Evolutionary conservation across 305 asterid genomes (phyloP), one percentile per base, ranked within the genome.

Genomic region (Fraxinus greggii): DNA sequence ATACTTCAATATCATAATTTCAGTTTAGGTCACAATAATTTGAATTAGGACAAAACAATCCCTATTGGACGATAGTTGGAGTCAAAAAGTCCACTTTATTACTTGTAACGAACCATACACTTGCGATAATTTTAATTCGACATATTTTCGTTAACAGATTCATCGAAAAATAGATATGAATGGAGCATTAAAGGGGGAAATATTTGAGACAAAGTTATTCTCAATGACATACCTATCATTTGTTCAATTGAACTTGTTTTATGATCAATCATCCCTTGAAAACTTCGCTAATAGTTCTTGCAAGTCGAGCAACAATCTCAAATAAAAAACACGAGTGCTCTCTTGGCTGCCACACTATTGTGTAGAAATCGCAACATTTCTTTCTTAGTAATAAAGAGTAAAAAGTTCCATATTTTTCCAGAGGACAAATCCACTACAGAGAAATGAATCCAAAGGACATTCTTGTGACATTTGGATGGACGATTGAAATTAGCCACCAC

Each of bases 401-500:
- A 51, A 61, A 72, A 24, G 81, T 77, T 75, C 67, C 74, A 76
- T 31, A 54, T 29, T 15, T 45, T 61, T 26, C 5, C 9, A 29
- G 54, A 67, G 24, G 79, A 81, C 75, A 69, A 59, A 28, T 51
- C 72, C 36, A 67, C 72, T 77, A 26, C 73, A 33, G 59, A 56
- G 7, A 51, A 81, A 73, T 36, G 36, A 61, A 65, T 42, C 56
- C 54, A 45, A 48, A 74, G 36, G 75, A 54, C 51, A 32, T 38
- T 59, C 21, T 70, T 17, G 19, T 5, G 67, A 67, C 74, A 77
- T 9, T 24, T 63, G 72, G 33, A 63, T 24, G 32, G 5, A 26
- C 24, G 4, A 59, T 3, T 51, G 75, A 70, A 23, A 83, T 83
- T 83, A 96, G 80, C 93, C 94, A 63, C 97, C 98, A 6, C 97